Base-by-base conservation (phyloP, 164 flowering plant genomes). In the Berberis vulgaris region DNA sequence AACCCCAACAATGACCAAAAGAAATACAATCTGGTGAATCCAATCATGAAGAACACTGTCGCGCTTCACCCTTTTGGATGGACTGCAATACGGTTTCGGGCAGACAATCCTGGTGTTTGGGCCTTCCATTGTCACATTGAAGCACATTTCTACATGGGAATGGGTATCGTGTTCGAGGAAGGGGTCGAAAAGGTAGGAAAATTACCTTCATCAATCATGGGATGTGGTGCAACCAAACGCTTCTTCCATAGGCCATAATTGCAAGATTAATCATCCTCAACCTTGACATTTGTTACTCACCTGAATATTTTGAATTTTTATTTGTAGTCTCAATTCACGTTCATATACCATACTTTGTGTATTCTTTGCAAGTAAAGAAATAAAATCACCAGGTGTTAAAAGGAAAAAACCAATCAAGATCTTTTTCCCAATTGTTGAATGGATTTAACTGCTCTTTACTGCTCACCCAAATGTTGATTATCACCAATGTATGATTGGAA, bases 21-120 rank as follows among this genome's bases (percentile, higher is more conserved):
- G 11, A 59, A 66, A 2, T 66, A 41, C 46, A 66, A 59, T 50
- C 39, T 59, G 62, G 54, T 67, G 8, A 69, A 78, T 49, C 74
- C 81, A 12, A 73, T 72, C 0, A 41, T 61, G 39, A 67, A 42
- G 65, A 72, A 78, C 45, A 78, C 77, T 1, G 69, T 78, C 6
- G 54, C 68, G 5, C 67, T 74, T 44, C 71, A 71, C 3, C 50
- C 44, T 43, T 63, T 54, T 44, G 74, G 75, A 1, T 77, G 78
- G 80, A 63, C 77, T 2, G 72, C 62, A 1, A 41, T 66, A 40
- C 49, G 69, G 47, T 66, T 66, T 26, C 26, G 39, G 2, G 62
- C 63, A 49, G 47, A 68, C 6, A 72, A 72, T 59, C 75, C 72
- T 1, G 75, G 75, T 42, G 62, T 55, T n/a, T 62, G 71, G 71